Percentiles rank a stretch among this genome's conserved stretches.
phyloP scores from a whole-genome alignment of 805 yeast genomes.

The Yarrowia phangngaensis region DNA sequence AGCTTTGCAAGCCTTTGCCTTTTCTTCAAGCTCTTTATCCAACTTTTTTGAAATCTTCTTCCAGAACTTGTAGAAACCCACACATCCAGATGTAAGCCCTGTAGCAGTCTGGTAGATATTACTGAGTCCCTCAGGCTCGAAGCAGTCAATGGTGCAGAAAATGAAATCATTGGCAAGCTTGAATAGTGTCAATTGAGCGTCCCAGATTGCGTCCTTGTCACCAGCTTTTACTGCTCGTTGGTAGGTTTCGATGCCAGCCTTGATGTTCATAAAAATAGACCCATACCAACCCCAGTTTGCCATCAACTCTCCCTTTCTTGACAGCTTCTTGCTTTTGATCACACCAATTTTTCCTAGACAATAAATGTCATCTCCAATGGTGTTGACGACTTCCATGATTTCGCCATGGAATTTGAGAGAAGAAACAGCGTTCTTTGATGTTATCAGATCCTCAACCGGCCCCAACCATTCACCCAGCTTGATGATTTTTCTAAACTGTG shows the following conservation, averaged over 20 bases:
- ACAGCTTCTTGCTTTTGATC: conserved; percentile 29
- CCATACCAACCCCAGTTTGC: conserved; percentile 36
- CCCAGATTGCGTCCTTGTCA: not conserved
- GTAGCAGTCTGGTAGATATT: conserved; percentile 32
- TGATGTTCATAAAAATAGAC: conserved; percentile 31
- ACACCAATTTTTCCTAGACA: conserved; percentile 35
- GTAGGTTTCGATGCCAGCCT: conserved; percentile 4
- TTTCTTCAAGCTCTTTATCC: conserved; percentile 10
- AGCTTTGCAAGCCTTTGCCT: conserved; percentile 6
- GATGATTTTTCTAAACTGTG: conserved; percentile 36
- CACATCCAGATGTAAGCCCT: conserved; percentile 33
- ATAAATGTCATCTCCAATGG: conserved; percentile 36
- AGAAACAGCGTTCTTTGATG: not conserved
- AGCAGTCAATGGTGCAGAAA: conserved; percentile 36
- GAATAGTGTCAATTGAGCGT: conserved; percentile 20
- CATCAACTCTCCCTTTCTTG: conserved; percentile 31
- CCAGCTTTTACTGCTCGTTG: not conserved
- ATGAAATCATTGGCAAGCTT: conserved; percentile 35
- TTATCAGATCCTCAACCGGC: conserved; percentile 27
- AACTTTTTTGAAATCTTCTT: conserved; percentile 23
- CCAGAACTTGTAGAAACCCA: conserved; percentile 33
- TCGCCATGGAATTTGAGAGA: conserved; percentile 21
- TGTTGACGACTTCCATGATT: conserved; percentile 34
- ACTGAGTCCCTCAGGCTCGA: conserved; percentile 30
- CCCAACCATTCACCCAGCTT: conserved; percentile 37